These are phyloP conservation scores for Lepiota venenata DNA, from an alignment of 768 basidiomycete genomes.

Conservation along the genomic window DNA sequence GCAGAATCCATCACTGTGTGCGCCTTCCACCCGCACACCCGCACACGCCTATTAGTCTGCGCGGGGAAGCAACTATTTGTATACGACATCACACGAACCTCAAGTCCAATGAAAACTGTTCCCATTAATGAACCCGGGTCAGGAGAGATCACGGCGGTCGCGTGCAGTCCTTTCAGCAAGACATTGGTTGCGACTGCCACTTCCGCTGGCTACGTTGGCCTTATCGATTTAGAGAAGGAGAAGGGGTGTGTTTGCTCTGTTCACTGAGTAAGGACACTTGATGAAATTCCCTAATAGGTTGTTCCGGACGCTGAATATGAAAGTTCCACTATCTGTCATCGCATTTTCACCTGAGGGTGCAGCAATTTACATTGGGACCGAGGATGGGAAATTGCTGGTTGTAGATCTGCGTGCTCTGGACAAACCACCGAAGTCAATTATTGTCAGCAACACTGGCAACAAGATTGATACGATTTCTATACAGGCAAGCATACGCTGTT, in stretches of 20 bases:
- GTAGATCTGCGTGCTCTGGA: slow-evolving; percentile 65
- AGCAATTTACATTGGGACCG: slow-evolving; percentile 62
- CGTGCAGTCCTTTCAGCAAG: slow-evolving; percentile 76
- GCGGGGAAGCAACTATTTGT: slow-evolving; percentile 50
- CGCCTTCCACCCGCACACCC: slow-evolving; percentile 59
- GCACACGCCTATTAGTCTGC: slow-evolving; percentile 57
- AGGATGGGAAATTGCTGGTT: slow-evolving; percentile 58
- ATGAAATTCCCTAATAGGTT: slow-evolving; percentile 34
- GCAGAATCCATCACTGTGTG: slow-evolving; percentile 41
- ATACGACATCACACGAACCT: slow-evolving; percentile 60
- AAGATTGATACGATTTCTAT: slow-evolving; percentile 52
- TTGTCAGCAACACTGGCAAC: slow-evolving; percentile 43
- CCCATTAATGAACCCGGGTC: slow-evolving; percentile 37
- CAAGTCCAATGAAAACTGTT: slow-evolving; percentile 51
- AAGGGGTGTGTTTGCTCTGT: slow-evolving; percentile 45
- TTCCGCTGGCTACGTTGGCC: slow-evolving; percentile 47
- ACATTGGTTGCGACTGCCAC: slow-evolving; percentile 61
- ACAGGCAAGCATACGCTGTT: slow-evolving; percentile 40
- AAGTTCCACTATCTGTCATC: slow-evolving; percentile 53
- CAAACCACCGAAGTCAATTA: slow-evolving; percentile 54
- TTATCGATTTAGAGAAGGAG: slow-evolving; percentile 76
- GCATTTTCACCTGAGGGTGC: slow-evolving; percentile 70
- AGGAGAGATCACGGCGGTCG: slow-evolving; percentile 52
- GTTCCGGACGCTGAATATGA: slow-evolving; percentile 54
- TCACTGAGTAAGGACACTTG: not conserved